Conservation (phyloP, 192 early-diverging fungal species). For the Backusella liffmaniae region DNA sequence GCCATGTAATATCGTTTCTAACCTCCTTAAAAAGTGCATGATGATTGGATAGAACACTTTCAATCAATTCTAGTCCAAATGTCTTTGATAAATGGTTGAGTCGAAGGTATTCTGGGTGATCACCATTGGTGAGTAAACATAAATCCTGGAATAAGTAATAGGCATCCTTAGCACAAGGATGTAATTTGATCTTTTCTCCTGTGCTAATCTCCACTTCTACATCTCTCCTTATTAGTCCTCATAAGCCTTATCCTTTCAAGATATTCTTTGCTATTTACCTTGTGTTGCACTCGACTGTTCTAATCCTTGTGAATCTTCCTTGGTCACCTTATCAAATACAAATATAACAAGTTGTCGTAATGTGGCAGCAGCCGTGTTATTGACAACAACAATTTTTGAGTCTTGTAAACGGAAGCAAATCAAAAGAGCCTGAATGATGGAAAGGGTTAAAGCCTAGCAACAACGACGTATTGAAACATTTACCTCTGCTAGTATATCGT, state of each 20-base stretch:
- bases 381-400: conserved; percentile 76
- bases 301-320: conserved; percentile 52
- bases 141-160: conserved; percentile 88
- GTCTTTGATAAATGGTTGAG: conserved; percentile 58
- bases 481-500: conserved; percentile 80
- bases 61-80: conserved; percentile 91
- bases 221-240: not conserved
- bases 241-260: not conserved
- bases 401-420: conserved; percentile 86
- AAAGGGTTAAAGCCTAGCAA: not conserved
- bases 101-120: conserved; percentile 61
- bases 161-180: conserved; percentile 77
- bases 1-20: not conserved
- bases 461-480: not conserved
- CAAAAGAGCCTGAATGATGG: conserved; percentile 57
- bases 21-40: conserved; percentile 72
- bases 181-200: conserved; percentile 37
- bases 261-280: conserved; percentile 8
- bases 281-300: conserved; percentile 16
- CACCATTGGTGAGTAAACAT: conserved; percentile 73
- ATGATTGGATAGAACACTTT: conserved; percentile 83
- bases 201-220: conserved; percentile 14
- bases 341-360: conserved; percentile 80
- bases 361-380: conserved; percentile 86
- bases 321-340: conserved; percentile 80